Base-by-base conservation (phyloP, 148 eudicot species). In the Rhododendron molle region DNA sequence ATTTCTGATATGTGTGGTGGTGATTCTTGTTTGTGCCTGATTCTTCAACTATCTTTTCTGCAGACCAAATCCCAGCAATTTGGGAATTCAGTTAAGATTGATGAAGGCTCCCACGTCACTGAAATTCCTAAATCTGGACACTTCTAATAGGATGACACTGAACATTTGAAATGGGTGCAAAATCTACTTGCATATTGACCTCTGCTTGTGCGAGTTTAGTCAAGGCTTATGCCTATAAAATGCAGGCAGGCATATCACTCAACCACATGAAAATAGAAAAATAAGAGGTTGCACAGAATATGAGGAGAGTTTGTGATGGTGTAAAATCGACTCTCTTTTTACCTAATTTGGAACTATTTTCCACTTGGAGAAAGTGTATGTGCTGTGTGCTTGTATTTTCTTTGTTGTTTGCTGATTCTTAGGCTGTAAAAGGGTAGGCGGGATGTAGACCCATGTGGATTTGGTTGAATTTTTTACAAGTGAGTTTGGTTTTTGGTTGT, bases 331-430 rank as follows among this genome's bases (percentile, higher is more conserved):
- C 26, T 12, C 30, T 50, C 65, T 49, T 44, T 69, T 34, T 84
- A 85, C 83, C 86, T 78, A 78, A 85, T 85, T 62, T 78, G 86
- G 86, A 7, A 76, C 14, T 23, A 21, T 76, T 84, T 74, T 77
- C 81, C 78, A 60, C 44, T 84, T 62, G 44, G 47, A 46, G 73
- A 84, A 76, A 74, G 46, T 20, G 81, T 36, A 3, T 76, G 79
- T 26, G 40, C 40, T 71, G 76, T 4, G 18, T 12, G 52, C 20
- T 36, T 47, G 28, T 47, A 14, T 74, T 18, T 71, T 43, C 16
- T 67, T 83, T 74, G 34, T 30, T 84, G 81, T 36, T 65, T 18
- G 30, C 36, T 85, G 76, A 65, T 13, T 71, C 76, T 71, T 32
- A 5, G 49, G 78, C 67, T 10, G 7, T 30, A 34, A 71, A 71